Conservation (phyloP, 129 eudicot genomes). For the carrot (Daucus carota) region DNA sequence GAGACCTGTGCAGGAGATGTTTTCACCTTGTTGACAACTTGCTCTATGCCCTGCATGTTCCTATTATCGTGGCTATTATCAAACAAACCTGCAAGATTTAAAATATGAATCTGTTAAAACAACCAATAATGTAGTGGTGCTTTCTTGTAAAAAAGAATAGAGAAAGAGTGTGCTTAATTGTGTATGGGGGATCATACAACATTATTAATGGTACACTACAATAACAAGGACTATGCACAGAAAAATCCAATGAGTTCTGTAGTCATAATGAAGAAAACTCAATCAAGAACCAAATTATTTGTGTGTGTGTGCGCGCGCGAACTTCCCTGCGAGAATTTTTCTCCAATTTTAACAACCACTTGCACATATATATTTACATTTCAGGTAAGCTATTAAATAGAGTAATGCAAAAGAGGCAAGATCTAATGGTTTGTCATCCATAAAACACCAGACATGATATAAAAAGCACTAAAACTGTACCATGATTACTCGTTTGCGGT, state of each 20-base stretch:
- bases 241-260: not conserved
- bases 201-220: not conserved
- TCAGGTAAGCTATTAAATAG: not conserved
- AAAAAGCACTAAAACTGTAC: not conserved
- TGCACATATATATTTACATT: not conserved
- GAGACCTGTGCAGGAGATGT: slow-evolving; percentile 52
- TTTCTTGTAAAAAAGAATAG: not conserved
- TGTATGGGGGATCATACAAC: not conserved
- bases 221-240: not conserved
- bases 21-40: slow-evolving; percentile 26
- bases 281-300: not conserved
- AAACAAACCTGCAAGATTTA: not conserved
- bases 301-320: not conserved
- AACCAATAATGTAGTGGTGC: not conserved
- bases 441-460: not conserved
- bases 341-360: no score
- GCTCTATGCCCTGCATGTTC: slow-evolving; percentile 24
- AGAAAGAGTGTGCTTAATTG: not conserved
- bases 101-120: slow-evolving; percentile 7
- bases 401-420: not conserved
- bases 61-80: slow-evolving; percentile 17
- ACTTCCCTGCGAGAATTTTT: no score
- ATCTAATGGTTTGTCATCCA: not conserved
- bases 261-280: not conserved
- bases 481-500: not conserved